These are phyloP conservation scores for Dioscorea dumetorum DNA, from an alignment of 106 monocot species.

Conservation along the genomic window DNA sequence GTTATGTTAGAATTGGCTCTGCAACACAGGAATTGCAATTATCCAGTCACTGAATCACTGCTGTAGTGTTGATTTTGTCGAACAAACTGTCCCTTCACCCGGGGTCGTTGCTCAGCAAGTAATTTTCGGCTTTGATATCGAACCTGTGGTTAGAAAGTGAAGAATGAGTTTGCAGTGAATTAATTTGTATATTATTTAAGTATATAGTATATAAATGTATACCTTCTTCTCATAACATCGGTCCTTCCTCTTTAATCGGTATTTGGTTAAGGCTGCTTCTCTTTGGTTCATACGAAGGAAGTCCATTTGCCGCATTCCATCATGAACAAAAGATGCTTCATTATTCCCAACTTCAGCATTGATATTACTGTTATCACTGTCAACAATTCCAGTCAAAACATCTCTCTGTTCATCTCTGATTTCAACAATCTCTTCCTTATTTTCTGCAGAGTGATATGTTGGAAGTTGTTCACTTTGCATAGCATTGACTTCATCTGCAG, in stretches of 20 bases:
- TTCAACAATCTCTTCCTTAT: constrained; percentile 5
- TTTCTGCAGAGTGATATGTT: not conserved
- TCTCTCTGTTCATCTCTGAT: constrained; percentile 6
- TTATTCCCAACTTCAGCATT: constrained; percentile 1
- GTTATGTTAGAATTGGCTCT: too few relatives aligned
- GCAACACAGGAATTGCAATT: too few relatives aligned
- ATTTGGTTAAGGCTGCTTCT: constrained; percentile 74
- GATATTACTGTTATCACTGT: constrained; percentile 18
- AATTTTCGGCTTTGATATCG: constrained; percentile 77
- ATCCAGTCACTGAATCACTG: not conserved
- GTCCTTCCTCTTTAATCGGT: constrained; percentile 80
- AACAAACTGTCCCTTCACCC: constrained; percentile 91
- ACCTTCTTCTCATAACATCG: constrained; percentile 96
- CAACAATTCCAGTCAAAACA: constrained; percentile 11
- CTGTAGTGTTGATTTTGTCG: constrained; percentile 19
- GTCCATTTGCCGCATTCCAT: constrained; percentile 8
- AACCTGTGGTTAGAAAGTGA: constrained; percentile 30
- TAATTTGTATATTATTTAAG: not conserved
- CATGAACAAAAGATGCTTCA: not conserved
- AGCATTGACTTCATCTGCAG: not conserved
- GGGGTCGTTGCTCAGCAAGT: constrained; percentile 87
- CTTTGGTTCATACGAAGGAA: constrained; percentile 32
- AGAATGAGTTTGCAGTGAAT: too few relatives aligned
- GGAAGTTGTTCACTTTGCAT: constrained; percentile 2
- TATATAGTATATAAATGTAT: not conserved